Evolutionary conservation across 176 grass and related monocot genomes (phyloP).

Genomic region (Carex kokanica): DNA sequence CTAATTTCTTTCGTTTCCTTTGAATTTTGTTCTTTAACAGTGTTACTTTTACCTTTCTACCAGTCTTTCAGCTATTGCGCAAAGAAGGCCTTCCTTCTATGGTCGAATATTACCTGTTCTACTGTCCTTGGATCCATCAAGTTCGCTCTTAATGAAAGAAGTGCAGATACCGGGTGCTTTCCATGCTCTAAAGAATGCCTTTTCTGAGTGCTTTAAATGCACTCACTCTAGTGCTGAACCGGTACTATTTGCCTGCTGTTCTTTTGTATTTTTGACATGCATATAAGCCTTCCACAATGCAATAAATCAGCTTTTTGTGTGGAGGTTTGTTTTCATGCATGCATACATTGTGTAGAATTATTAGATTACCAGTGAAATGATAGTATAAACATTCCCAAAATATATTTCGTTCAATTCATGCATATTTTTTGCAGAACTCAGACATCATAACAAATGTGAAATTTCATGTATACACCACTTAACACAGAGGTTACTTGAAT

Average conservation of each 20-base stretch:
- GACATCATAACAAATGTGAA: neutral
- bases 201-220: slow-evolving; percentile 82
- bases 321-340: neutral
- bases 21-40: neutral
- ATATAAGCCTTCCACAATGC: neutral
- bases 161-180: slow-evolving; percentile 58
- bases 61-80: slow-evolving; percentile 91
- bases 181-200: slow-evolving; percentile 83
- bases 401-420: neutral
- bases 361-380: neutral
- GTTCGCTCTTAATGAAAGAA: slow-evolving; percentile 57
- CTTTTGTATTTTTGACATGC: neutral
- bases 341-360: neutral
- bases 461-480: neutral
- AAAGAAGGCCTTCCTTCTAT: slow-evolving; percentile 92
- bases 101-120: slow-evolving; percentile 89
- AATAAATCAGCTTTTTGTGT: neutral
- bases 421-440: neutral
- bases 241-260: slow-evolving; percentile 36
- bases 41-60: slow-evolving; percentile 17
- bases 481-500: neutral
- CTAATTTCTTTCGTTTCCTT: neutral
- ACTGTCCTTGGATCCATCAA: slow-evolving; percentile 81
- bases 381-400: neutral
- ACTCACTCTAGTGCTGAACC: slow-evolving; percentile 97